Evolutionary conservation across 208 protist genomes (phyloP), one percentile per base, ranked within the genome.

Genomic region (Crithidia brevicula): DNA sequence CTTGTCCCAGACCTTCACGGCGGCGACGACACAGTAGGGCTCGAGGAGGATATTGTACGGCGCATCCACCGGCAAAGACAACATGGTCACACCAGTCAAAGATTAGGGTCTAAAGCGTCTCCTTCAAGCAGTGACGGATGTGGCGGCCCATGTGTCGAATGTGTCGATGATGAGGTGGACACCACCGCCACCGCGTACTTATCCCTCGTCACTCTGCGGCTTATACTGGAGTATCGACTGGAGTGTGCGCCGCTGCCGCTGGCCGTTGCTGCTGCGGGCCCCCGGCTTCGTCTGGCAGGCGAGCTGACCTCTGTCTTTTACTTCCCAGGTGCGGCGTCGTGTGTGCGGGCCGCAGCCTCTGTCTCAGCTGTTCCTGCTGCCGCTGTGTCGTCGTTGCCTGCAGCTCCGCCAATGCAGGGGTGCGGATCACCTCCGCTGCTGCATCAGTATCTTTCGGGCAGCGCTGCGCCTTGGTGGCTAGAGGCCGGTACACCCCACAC

Each of bases 321-420:
- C 50, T 57, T 77, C 13, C 63, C 71, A 25, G 40, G 40, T n/a
- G 71, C 54, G 6, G 46, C 63, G n/a, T 56, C 63, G 20, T 64
- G 28, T 10, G 20, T 76, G 53, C 45, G 22, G 15, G 15, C 54
- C 22, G 4, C 36, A 16, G 5, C 31, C 10, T 0, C 33, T 7
- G 7, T 28, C 16, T 30, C 46, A 11, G 46, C 22, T 28, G 16
- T 23, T 0, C 15, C 46, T 4, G 23, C 11, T 58, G 30, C 16
- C 11, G 20, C 20, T 6, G 28, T 20, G 23, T 10, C 30, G 34
- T 28, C 16, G 31, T 22, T 42, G 10, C 52, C 13, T 8, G 5
- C 18, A 40, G 28, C 28, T n/a, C 27, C 9, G 10, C 8, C 9
- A 10, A 20, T 8, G 34, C 30, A 10, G 10, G 8, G 51, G 1